These are phyloP conservation scores for Microdochium bolleyi DNA, from an alignment of 2,329 filamentous ascomycete species.

Conservation along the genomic window DNA sequence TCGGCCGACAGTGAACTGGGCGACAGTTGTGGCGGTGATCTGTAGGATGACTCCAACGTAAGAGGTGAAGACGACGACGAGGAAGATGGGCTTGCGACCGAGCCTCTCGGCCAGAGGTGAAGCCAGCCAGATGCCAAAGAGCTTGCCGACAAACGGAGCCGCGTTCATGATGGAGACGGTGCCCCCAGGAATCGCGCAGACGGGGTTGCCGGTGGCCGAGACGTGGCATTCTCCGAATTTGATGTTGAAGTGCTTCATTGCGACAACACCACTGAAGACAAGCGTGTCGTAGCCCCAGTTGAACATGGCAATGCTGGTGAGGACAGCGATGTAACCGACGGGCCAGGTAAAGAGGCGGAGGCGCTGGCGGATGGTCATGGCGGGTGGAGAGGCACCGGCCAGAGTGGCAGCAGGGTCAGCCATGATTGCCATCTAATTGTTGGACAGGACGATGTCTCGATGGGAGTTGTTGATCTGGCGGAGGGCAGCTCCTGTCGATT, in stretches of 20 bases:
- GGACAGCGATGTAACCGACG: neutral
- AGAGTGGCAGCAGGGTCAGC: neutral
- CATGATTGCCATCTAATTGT: neutral
- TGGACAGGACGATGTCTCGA: neutral
- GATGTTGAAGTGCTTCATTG: neutral
- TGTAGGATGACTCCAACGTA: slow-evolving; percentile 17
- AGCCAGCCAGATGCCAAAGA: neutral
- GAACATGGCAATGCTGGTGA: neutral
- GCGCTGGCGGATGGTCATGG: neutral
- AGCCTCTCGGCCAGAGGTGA: neutral
- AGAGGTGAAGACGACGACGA: neutral
- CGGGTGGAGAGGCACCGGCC: neutral
- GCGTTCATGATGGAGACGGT: neutral
- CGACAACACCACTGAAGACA: neutral
- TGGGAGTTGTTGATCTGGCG: no score
- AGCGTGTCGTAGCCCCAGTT: slow-evolving; percentile 1
- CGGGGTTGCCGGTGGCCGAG: neutral
- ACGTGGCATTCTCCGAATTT: neutral
- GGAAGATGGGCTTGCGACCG: neutral
- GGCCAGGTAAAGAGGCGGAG: neutral
- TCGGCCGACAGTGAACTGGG: slow-evolving; percentile 20
- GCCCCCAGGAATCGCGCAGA: neutral
- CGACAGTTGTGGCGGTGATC: slow-evolving; percentile 15
- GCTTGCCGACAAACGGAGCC: neutral
- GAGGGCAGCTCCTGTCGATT: no score